Base-by-base conservation (phyloP, 306 rosid species). In the Alnus rubra region DNA sequence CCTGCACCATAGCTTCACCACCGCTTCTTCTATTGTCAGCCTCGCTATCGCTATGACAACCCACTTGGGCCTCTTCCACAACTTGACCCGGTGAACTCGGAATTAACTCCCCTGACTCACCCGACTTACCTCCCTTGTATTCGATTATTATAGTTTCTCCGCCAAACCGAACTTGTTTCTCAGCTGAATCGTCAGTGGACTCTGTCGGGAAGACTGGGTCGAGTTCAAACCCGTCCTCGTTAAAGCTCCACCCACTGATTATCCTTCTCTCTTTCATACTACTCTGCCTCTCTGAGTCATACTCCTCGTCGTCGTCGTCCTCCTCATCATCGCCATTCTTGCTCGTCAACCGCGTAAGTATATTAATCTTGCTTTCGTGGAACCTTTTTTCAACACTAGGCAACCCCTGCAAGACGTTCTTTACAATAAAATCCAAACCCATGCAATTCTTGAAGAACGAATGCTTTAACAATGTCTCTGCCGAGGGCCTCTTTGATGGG, bases 191-290 rank as follows among this genome's bases (percentile, higher is more conserved):
- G 45, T 42, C 45, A 0, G 1, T 13, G 5, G 75, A 13, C 51
- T 80, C 79, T 1, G 62, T 74, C 3, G 88, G 93, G 48, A 90
- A 92, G 0, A 88, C 85, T 4, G 92, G 89, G 12, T 88, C 81
- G 16, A 93, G 87, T 15, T 85, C 55, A 65, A 93, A 82, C 2
- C 84, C 88, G 0, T 90, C 91, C 81, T 91, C 91, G 53, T 93
- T 88, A 81, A 88, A 93, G 70, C 89, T 87, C 96, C 94, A 91
- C 9, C 90, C 90, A 56, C 89, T 89, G 5, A 93, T 86, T 5
- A 39, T 39, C 76, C 89, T 90, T 73, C 89, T 81, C 5, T 45
- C 51, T 58, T 76, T 80, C 4, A 47, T 75, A 10, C 52, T 73
- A 10, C 52, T 73, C 13, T 14, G 14, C 45, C 45, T 58, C 78